Conservation (phyloP, 805 yeast genomes). For the Lachancea cidri region DNA sequence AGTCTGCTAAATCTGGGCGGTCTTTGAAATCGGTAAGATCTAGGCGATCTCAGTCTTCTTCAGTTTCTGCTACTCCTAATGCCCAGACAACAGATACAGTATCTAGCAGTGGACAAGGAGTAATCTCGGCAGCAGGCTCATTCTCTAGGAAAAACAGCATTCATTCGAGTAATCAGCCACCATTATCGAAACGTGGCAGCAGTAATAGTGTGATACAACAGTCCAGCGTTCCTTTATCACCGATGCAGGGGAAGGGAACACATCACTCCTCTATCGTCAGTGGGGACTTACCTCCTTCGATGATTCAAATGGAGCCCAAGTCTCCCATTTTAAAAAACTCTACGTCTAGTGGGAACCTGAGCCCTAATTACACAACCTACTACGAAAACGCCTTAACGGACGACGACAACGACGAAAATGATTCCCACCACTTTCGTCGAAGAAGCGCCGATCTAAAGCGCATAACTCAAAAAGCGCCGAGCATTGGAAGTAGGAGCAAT, state of each 20-base stretch:
- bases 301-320: conserved; percentile 66
- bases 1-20: conserved; percentile 43
- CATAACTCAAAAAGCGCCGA: conserved; percentile 18
- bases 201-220: conserved; percentile 6
- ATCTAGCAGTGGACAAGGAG: not conserved
- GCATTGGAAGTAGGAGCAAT: conserved; percentile 14
- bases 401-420: conserved; percentile 25
- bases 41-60: conserved; percentile 9
- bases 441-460: conserved; percentile 8
- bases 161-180: conserved; percentile 5
- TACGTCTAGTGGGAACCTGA: conserved; percentile 4
- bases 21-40: conserved; percentile 35
- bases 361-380: conserved; percentile 13
- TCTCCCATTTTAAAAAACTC: conserved; percentile 59
- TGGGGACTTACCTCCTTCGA: conserved; percentile 54
- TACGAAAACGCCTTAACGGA: conserved; percentile 30
- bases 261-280: conserved; percentile 27
- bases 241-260: conserved; percentile 1
- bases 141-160: conserved; percentile 6
- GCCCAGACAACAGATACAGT: conserved; percentile 1
- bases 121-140: conserved; percentile 4
- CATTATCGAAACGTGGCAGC: conserved; percentile 11
- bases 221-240: conserved; percentile 1
- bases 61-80: conserved; percentile 4
- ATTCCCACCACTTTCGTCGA: conserved; percentile 9